Evolutionary conservation across 345 rosid species (phyloP).

Genomic region (Populus deltoides): DNA sequence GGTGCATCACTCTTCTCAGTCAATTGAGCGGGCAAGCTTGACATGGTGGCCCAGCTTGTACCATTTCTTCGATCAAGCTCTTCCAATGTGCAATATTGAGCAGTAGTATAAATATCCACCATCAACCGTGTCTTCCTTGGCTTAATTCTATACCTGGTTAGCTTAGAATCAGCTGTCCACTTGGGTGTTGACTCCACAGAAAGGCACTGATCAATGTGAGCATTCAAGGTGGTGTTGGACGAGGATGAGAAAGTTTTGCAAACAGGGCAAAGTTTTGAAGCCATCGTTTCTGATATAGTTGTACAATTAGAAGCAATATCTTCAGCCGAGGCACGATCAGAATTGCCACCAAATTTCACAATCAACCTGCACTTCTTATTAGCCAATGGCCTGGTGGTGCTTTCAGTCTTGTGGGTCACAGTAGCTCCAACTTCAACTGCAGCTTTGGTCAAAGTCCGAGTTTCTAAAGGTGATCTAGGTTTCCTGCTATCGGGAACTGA

Average conservation of each 20-base stretch:
- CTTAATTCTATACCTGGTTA: constrained; percentile 66
- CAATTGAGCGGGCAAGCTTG: constrained; percentile 45
- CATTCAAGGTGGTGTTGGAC: constrained; percentile 95
- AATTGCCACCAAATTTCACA: constrained; percentile 64
- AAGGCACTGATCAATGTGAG: constrained; percentile 97
- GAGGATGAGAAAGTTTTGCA: constrained; percentile 94
- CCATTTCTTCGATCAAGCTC: constrained; percentile 93
- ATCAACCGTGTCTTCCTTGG: constrained; percentile 68
- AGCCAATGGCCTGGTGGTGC: constrained; percentile 28
- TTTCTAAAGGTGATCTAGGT: constrained; percentile 33
- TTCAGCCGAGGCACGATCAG: constrained; percentile 60
- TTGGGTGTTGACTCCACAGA: constrained; percentile 62
- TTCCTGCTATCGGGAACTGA: constrained; percentile 37
- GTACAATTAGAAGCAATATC: constrained; percentile 61
- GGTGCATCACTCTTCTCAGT: constrained; percentile 31
- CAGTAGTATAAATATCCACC: constrained; percentile 77
- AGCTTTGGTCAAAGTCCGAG: constrained; percentile 30
- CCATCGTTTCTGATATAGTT: constrained; percentile 62
- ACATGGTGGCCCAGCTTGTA: constrained; percentile 50
- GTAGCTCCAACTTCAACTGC: constrained; percentile 32
- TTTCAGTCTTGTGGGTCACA: constrained; percentile 37
- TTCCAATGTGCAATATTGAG: constrained; percentile 65
- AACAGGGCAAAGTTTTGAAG: constrained; percentile 94
- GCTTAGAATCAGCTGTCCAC: constrained; percentile 59
- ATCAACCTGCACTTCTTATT: constrained; percentile 73